A percentile compares a stretch with the other conserved stretches of the same genome.
Evolutionary conservation across 1,139 yeast genomes (phyloP).

Genomic region (Geotrichum siamense): DNA sequence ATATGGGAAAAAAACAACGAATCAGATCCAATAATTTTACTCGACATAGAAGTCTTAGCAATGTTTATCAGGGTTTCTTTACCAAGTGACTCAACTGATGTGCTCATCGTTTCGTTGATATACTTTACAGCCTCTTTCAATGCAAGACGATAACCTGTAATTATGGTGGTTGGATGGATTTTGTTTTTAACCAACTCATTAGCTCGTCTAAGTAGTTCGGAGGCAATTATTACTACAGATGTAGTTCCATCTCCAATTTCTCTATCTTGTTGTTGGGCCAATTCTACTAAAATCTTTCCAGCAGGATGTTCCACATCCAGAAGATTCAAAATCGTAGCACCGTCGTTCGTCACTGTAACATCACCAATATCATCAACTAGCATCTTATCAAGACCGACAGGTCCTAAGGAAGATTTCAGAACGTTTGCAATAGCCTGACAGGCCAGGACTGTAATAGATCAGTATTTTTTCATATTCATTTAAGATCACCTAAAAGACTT

Average conservation of each 20-base stretch:
- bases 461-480: too few relatives aligned
- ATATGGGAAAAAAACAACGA: conserved; percentile 81
- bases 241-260: conserved; percentile 96
- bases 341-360: conserved; percentile 97
- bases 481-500: too few relatives aligned
- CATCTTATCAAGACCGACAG: conserved; percentile 98
- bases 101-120: conserved; percentile 76
- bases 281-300: conserved; percentile 90
- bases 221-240: conserved; percentile 92
- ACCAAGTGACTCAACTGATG: conserved; percentile 74
- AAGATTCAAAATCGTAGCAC: conserved; percentile 87
- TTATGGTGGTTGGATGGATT: conserved; percentile 95
- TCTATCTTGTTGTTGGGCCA: conserved; percentile 98
- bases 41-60: conserved; percentile 96
- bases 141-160: conserved; percentile 93
- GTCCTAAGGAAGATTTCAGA: conserved; percentile 93
- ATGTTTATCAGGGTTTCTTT: conserved; percentile 70
- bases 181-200: conserved; percentile 89
- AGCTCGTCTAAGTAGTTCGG: conserved; percentile 87
- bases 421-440: conserved; percentile 97
- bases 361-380: conserved; percentile 98
- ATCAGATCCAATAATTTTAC: conserved; percentile 95
- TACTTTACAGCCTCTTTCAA: conserved; percentile 86
- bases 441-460: conserved; percentile 50
- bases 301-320: conserved; percentile 99